phyloP scores from a whole-genome alignment of 2,329 filamentous ascomycete species.

The Rhexocercosporidium sp. region DNA sequence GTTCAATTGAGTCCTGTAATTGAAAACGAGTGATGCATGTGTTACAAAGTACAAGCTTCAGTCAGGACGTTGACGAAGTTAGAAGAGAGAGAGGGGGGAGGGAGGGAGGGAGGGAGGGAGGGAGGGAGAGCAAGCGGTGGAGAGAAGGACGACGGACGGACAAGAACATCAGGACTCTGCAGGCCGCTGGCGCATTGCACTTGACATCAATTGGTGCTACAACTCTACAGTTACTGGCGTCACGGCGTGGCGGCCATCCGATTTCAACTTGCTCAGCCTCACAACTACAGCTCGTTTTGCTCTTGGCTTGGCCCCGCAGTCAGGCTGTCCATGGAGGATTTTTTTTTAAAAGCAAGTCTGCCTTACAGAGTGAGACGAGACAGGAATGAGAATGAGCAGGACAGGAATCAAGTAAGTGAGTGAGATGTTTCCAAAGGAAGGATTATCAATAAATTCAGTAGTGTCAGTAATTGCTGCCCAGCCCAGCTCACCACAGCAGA shows the following conservation, averaged over 20 bases:
- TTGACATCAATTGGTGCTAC: background rate
- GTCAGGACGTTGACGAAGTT: background rate
- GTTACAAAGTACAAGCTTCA: background rate
- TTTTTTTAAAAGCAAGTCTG: conserved; percentile 19
- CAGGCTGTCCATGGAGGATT: conserved; percentile 7
- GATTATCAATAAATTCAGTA: background rate
- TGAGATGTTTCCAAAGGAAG: background rate
- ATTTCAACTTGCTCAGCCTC: conserved; percentile 19
- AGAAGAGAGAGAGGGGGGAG: background rate
- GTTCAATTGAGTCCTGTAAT: background rate
- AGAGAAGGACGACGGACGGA: too few species aligned
- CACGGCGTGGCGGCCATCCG: background rate
- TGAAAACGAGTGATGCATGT: background rate
- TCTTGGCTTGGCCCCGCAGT: conserved; percentile 19
- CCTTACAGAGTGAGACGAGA: conserved; percentile 11
- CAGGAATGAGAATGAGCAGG: background rate
- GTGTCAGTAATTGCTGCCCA: background rate
- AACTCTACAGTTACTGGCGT: too few species aligned
- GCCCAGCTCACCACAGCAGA: background rate
- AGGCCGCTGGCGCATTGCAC: background rate
- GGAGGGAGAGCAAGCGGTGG: background rate
- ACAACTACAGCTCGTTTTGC: background rate
- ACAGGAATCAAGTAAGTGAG: background rate
- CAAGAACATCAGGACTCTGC: conserved; percentile 1
- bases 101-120: background rate